phyloP scores from a whole-genome alignment of 2,329 filamentous ascomycete species.

The Pseudogymnoascus sp. region DNA sequence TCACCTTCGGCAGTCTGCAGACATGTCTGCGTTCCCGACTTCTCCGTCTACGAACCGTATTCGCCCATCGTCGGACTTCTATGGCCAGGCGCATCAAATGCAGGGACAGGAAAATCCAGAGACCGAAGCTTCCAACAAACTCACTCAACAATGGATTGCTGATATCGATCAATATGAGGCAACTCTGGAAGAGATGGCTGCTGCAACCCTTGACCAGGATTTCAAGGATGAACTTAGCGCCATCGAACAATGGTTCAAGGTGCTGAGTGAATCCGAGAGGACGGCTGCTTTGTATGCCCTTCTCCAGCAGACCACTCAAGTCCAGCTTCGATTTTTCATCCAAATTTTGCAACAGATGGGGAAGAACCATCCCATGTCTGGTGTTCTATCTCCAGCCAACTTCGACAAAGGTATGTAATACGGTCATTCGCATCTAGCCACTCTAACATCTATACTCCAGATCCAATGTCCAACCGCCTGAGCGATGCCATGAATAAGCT shows the following conservation, averaged over 20 bases:
- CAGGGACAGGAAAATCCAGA: slow-evolving; percentile 62
- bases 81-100: slow-evolving; percentile 65
- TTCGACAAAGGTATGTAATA: slow-evolving; percentile 78
- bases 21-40: slow-evolving; percentile 75
- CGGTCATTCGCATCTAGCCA: slow-evolving; percentile 8
- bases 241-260: slow-evolving; percentile 99
- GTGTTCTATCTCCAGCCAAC: slow-evolving; percentile 85
- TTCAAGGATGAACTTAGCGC: slow-evolving; percentile 99
- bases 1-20: slow-evolving; percentile 87
- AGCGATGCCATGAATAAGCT: slow-evolving; percentile 96
- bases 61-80: slow-evolving; percentile 91
- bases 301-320: slow-evolving; percentile 95
- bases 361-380: slow-evolving; percentile 94
- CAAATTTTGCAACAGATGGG: slow-evolving; percentile 99
- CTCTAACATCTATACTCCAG: slow-evolving; percentile 38
- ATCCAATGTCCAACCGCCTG: slow-evolving; percentile 92
- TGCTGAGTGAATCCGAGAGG: slow-evolving; percentile 90
- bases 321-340: slow-evolving; percentile 98
- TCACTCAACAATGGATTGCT: slow-evolving; percentile 96
- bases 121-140: slow-evolving; percentile 77
- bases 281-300: slow-evolving; percentile 93
- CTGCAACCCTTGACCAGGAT: slow-evolving; percentile 95
- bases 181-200: slow-evolving; percentile 98
- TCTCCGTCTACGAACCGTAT: slow-evolving; percentile 69
- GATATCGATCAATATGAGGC: slow-evolving; percentile 99